phyloP scores from a whole-genome alignment of 1,284 basidiomycete genomes.

The Porodaedalea pini region DNA sequence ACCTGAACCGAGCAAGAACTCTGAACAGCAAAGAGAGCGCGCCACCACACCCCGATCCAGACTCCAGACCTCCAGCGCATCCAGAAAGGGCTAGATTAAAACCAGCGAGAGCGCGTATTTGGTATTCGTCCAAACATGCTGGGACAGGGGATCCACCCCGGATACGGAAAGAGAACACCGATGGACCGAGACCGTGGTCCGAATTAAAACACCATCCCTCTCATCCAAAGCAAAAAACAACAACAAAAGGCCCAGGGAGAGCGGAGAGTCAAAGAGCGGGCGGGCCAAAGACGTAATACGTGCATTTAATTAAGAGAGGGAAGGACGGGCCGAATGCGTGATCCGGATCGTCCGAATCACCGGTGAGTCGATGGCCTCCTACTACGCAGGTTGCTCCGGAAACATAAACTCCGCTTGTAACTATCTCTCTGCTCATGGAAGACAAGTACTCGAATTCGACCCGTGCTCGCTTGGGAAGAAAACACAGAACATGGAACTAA shows the following conservation, averaged over 20 bases:
- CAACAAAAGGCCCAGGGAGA: too few species aligned
- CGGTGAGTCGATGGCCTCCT: background rate
- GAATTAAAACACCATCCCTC: background rate
- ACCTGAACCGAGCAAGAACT: background rate
- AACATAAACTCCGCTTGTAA: background rate
- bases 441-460: background rate
- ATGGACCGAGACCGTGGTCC: background rate
- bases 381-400: background rate
- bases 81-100: background rate
- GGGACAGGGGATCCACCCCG: too few species aligned
- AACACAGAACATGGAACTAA: too few species aligned
- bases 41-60: background rate
- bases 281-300: background rate
- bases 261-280: too few species aligned
- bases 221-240: too few species aligned
- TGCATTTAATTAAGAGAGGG: background rate
- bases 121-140: too few species aligned
- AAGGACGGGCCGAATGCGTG: background rate
- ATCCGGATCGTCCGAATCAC: background rate
- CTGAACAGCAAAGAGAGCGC: background rate
- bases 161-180: background rate
- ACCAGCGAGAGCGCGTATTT: background rate
- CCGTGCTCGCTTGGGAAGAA: background rate
- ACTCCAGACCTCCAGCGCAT: background rate
- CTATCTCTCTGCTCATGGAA: background rate